Percentiles rank a stretch among this genome's conserved stretches.
Conservation (phyloP, 208 protist species). For the Blastocrithidia nonstop region DNA sequence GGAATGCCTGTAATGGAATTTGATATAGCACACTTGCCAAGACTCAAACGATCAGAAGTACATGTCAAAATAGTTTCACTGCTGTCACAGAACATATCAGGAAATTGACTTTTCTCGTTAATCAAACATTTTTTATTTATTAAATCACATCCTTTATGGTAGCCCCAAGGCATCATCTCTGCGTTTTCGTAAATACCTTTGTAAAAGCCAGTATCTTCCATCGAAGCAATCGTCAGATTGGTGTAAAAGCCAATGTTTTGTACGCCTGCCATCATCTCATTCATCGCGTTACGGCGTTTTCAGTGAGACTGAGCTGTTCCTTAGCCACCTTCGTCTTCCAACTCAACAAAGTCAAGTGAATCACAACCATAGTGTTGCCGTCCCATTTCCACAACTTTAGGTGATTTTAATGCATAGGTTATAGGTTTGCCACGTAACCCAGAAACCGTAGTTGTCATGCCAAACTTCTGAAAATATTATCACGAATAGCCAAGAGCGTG, state of each 20-base stretch:
- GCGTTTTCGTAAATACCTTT: conserved; percentile 37
- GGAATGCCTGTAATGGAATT: background rate
- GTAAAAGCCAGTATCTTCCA: conserved; percentile 77
- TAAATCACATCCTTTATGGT: conserved; percentile 37
- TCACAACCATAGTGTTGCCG: conserved; percentile 51
- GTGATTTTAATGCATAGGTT: conserved; percentile 10
- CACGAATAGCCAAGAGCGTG: conserved; percentile 74
- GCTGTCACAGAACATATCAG: conserved; percentile 30
- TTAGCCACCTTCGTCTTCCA: conserved; percentile 44
- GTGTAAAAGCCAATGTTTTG: conserved; percentile 21
- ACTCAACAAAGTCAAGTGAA: conserved; percentile 30
- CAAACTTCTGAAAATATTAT: conserved; percentile 1
- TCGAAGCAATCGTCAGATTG: conserved; percentile 59
- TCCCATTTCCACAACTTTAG: conserved; percentile 14
- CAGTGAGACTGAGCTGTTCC: conserved; percentile 61
- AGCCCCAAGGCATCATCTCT: conserved; percentile 56
- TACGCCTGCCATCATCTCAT: conserved; percentile 71
- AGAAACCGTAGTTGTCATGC: conserved; percentile 3
- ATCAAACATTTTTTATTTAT: conserved; percentile 20
- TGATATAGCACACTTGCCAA: conserved; percentile 13
- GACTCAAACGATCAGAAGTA: conserved; percentile 7
- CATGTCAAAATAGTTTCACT: conserved; percentile 5
- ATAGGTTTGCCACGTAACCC: conserved; percentile 21
- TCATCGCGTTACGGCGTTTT: conserved; percentile 58
- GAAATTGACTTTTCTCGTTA: conserved; percentile 11